phyloP scores from a whole-genome alignment of 768 basidiomycete genomes.

The Exsudoporus frostii region DNA sequence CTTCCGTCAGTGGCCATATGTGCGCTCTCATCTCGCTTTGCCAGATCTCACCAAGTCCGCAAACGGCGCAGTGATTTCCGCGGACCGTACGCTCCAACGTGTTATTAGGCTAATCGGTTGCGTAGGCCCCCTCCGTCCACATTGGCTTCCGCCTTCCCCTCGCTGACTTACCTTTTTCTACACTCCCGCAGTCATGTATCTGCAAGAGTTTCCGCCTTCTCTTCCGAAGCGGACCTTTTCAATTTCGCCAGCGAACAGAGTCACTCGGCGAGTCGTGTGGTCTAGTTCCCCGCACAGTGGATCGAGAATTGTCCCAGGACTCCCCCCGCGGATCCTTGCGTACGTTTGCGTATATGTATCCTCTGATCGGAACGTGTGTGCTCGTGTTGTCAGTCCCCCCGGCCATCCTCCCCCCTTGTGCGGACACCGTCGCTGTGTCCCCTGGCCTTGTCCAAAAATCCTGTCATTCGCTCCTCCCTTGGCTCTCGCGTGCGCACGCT shows the following conservation, averaged over 20 bases:
- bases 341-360: slow-evolving; percentile 25
- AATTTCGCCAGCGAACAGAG: background rate
- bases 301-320: slow-evolving; percentile 27
- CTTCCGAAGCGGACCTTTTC: slow-evolving; percentile 8
- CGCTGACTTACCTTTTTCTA: slow-evolving; percentile 16
- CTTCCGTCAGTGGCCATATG: background rate
- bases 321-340: slow-evolving; percentile 31
- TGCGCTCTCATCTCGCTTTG: slow-evolving; percentile 9
- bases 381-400: slow-evolving; percentile 5
- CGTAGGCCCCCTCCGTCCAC: slow-evolving; percentile 13
- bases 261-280: slow-evolving; percentile 14
- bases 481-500: slow-evolving; percentile 14
- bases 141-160: slow-evolving; percentile 9
- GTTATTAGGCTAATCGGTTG: slow-evolving; percentile 25
- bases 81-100: slow-evolving; percentile 24
- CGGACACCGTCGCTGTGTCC: slow-evolving; percentile 11
- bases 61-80: slow-evolving; percentile 31
- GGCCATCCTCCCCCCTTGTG: slow-evolving; percentile 6
- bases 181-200: slow-evolving; percentile 10
- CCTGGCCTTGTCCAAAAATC: slow-evolving; percentile 1
- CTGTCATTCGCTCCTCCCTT: slow-evolving; percentile 1
- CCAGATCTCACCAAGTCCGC: slow-evolving; percentile 27
- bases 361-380: slow-evolving; percentile 17
- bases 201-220: slow-evolving; percentile 8
- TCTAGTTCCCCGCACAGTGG: slow-evolving; percentile 28